Evolutionary conservation across 2,329 filamentous ascomycete genomes (phyloP).

Genomic region (Graphiopsis chlorocephala): DNA sequence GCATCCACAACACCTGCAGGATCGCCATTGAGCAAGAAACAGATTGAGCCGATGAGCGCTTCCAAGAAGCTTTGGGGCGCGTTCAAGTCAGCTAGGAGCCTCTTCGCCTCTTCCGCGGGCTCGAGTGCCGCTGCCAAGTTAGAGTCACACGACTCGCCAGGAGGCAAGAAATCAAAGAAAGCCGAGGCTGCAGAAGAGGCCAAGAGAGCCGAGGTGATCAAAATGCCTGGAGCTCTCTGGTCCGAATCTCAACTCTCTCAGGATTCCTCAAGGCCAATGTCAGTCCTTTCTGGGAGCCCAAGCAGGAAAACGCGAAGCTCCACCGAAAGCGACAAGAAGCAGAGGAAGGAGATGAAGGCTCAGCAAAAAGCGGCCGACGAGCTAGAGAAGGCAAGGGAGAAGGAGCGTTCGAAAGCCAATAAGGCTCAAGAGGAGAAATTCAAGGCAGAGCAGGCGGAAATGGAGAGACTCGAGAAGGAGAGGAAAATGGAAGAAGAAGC

Average conservation of each 20-base stretch:
- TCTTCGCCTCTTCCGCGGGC: conserved; percentile 72
- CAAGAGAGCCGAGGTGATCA: conserved; percentile 23
- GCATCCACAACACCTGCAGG: conserved; percentile 55
- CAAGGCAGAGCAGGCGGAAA: conserved; percentile 27
- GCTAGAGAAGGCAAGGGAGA: conserved; percentile 65
- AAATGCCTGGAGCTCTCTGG: conserved; percentile 35
- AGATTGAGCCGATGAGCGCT: conserved; percentile 76
- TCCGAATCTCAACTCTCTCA: conserved; percentile 27
- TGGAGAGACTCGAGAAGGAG: conserved; percentile 24
- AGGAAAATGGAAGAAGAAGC: conserved; percentile 34
- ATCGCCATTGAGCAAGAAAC: conserved; percentile 53
- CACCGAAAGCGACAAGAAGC: conserved; percentile 61
- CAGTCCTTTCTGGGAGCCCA: conserved; percentile 29
- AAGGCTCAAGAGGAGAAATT: conserved; percentile 52
- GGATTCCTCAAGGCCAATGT: conserved; percentile 25
- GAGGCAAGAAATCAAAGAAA: conserved; percentile 22
- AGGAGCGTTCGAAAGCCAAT: conserved; percentile 66
- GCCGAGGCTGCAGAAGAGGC: conserved; percentile 20
- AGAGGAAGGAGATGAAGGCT: conserved; percentile 61
- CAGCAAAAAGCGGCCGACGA: conserved; percentile 61
- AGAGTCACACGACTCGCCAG: conserved; percentile 42
- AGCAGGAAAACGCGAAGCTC: conserved; percentile 57
- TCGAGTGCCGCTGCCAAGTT: conserved; percentile 58
- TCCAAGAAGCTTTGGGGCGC: conserved; percentile 93
- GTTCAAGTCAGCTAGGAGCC: conserved; percentile 78